Base-by-base conservation (phyloP, 495 filamentous ascomycete species). In the Tuber umbilicatum region DNA sequence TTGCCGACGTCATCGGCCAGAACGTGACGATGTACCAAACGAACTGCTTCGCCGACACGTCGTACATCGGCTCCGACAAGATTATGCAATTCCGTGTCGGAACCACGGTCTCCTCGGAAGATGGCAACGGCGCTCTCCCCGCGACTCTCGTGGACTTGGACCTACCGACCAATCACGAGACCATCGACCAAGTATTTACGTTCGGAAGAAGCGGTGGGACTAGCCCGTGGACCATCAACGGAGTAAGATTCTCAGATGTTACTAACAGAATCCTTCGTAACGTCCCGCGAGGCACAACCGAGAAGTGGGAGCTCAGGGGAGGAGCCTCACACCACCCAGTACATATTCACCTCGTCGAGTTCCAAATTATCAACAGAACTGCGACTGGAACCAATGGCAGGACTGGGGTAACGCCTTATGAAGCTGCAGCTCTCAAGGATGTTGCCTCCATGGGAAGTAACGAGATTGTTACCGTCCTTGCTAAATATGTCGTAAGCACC, bases 271-370 rank as follows among this genome's bases (percentile, higher is more conserved):
- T 89, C 47, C 82, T 89, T 5, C 85, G 86, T 19, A 85, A 84
- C 19, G 86, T 87, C 1, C 83, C 84, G n/a, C 83, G 85, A 5
- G 88, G 88, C n/a, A 84, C 83, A 0, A 84, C 85, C 5, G 85
- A 89, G 82, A 84, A 85, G 50, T 89, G 88, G 88, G 82, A 85
- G 72, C 82, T 89, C 1, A 80, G 84, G 41, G 84, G 84, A 12
- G 85, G 83, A 6, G n/a, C n/a, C n/a, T n/a, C n/a, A n/a, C n/a
- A n/a, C n/a, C n/a, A n/a, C 71, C 88, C 87, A 7, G 84, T 90
- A 55, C 88, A 90, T 80, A 84, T 90, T 60, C 88, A 90, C 76
- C 83, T 90, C 19, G 86, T 90, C 70, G 88, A 90, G 73, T 86
- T 90, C 76, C 82, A 85, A 47, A 83, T 90, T 42, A 50, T 88